Conservation (phyloP, 1,284 basidiomycete genomes). For the Tylopilus orsonianus region DNA sequence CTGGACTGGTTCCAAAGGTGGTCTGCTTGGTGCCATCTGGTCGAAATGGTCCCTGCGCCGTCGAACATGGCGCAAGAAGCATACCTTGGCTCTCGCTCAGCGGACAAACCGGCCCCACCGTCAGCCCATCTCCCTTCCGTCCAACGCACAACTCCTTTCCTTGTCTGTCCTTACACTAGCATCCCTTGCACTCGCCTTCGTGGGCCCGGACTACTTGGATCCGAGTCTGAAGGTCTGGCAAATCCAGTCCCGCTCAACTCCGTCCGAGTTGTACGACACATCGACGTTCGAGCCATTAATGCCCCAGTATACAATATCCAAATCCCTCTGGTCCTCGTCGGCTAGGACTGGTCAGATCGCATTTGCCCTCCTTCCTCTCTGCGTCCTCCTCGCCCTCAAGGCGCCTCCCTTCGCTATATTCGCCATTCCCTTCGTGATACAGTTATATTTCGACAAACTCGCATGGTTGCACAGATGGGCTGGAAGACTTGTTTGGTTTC, state of each 20-base stretch:
- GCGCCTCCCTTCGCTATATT: constrained; percentile 80
- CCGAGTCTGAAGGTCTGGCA: constrained; percentile 53
- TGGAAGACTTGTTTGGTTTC: constrained; percentile 73
- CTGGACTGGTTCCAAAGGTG: constrained; percentile 41
- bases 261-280: constrained; percentile 25
- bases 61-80: constrained; percentile 43
- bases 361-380: constrained; percentile 77
- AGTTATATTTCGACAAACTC: constrained; percentile 79
- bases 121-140: constrained; percentile 54
- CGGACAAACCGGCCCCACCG: constrained; percentile 36
- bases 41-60: constrained; percentile 55
- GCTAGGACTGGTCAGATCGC: constrained; percentile 75
- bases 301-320: constrained; percentile 63
- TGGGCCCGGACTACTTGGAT: constrained; percentile 76
- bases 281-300: constrained; percentile 37
- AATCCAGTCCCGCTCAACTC: constrained; percentile 17
- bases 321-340: constrained; percentile 78
- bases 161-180: constrained; percentile 43
- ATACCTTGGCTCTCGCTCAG: constrained; percentile 11
- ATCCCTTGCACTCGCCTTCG: constrained; percentile 49
- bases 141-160: constrained; percentile 59
- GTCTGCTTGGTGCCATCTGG: constrained; percentile 50
- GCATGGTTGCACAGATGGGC: constrained; percentile 70
- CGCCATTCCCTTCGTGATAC: constrained; percentile 66
- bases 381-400: constrained; percentile 78